Evolutionary conservation across 225 moss, liverwort and hornwort species (phyloP).

Genomic region (Polytrichum commune): DNA sequence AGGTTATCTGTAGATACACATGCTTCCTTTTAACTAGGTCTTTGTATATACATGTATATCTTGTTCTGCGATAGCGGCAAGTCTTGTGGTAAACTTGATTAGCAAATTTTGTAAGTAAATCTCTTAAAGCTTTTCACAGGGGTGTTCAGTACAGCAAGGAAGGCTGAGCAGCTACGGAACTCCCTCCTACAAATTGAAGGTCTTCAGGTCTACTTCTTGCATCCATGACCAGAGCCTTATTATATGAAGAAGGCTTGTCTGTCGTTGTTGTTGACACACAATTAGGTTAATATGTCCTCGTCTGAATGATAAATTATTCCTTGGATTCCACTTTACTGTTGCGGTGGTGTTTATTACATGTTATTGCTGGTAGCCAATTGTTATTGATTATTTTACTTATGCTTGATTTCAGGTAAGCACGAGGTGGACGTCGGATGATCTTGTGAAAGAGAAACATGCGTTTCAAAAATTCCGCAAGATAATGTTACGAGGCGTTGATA

Average conservation of each 20-base stretch:
- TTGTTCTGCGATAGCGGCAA: background rate
- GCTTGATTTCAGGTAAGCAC: constrained; percentile 42
- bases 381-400: no score
- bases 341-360: background rate
- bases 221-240: background rate
- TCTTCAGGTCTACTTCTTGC: constrained; percentile 41
- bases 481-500: constrained; percentile 50
- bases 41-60: background rate
- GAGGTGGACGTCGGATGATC: constrained; percentile 40
- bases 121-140: constrained; percentile 31
- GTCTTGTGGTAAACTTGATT: background rate
- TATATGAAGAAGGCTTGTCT: no score
- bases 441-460: constrained; percentile 11
- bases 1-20: no score
- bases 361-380: no score
- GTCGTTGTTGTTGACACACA: no score
- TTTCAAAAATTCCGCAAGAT: constrained; percentile 36
- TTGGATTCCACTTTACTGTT: background rate
- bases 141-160: constrained; percentile 59
- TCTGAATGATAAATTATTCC: background rate
- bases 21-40: no score
- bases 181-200: constrained; percentile 61
- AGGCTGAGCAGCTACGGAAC: constrained; percentile 59
- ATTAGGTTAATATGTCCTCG: no score
- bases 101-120: constrained; percentile 27